These are phyloP conservation scores for Hypoxylon fragiforme DNA, from an alignment of 495 filamentous ascomycete genomes.

Conservation along the genomic window DNA sequence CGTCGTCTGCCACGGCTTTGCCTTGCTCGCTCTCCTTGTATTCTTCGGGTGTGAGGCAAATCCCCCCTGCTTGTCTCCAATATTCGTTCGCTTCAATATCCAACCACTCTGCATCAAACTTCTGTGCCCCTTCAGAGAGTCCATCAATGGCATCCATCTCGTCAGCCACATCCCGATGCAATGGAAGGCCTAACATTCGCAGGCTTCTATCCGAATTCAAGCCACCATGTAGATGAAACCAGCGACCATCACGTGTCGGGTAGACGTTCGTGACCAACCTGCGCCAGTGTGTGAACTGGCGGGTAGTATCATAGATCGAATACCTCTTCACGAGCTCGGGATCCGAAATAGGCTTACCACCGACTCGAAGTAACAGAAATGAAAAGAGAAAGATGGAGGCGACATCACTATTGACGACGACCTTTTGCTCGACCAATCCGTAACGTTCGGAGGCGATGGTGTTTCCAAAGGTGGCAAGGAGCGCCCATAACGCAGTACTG, in stretches of 20 bases:
- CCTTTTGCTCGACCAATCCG: constrained; percentile 15
- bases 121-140: constrained; percentile 34
- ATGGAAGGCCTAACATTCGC: constrained; percentile 48
- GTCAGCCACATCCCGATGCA: constrained; percentile 23
- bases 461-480: constrained; percentile 36
- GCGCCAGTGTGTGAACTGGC: constrained; percentile 32
- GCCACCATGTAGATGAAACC: constrained; percentile 57
- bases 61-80: constrained; percentile 57
- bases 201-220: constrained; percentile 52
- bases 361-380: constrained; percentile 28
- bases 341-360: constrained; percentile 24
- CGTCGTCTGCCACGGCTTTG: constrained; percentile 53
- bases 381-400: constrained; percentile 38
- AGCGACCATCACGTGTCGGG: constrained; percentile 53
- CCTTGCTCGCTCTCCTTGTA: constrained; percentile 53
- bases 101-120: constrained; percentile 44
- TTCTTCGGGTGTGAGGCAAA: constrained; percentile 52
- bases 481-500: constrained; percentile 36
- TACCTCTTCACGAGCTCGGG: constrained; percentile 22
- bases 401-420: constrained; percentile 40
- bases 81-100: constrained; percentile 51
- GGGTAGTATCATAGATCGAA: constrained; percentile 30
- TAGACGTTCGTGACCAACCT: constrained; percentile 56
- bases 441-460: constrained; percentile 29
- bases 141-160: constrained; percentile 36